Base-by-base conservation (phyloP, 2,329 filamentous ascomycete genomes). In the Colletotrichum karsti region DNA sequence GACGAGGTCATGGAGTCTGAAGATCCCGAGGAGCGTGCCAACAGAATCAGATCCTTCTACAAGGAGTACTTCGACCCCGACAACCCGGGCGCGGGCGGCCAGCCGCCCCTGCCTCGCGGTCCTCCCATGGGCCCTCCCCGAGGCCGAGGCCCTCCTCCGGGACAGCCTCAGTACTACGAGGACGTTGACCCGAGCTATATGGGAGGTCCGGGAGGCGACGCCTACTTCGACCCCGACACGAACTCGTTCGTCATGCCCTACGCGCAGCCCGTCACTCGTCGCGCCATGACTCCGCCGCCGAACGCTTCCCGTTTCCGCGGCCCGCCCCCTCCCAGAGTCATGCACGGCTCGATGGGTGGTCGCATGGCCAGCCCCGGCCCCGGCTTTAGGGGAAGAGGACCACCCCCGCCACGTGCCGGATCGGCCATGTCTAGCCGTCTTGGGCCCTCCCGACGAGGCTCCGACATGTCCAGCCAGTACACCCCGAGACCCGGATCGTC, bases 21-120 rank as follows among this genome's bases (percentile, higher is more conserved):
- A 77, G 95, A 98, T 77, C 94, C 96, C 0, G 96, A 98, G 79
- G 91, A 95, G 75, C 90, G 96, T 74, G 96, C 96, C 71, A 98
- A 98, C 84, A 91, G 96, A 66, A 99, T 99, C 73, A 90, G 96
- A 78, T 99, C 96, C 4, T 99, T 99, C 84, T 99, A 99, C 85
- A 98, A 98, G 83, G 96, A 99, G 78, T 99, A 99, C 83, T 99
- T 99, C 74, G 96, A 98, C 72, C 64, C 64, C 28, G 95, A 98
- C 44, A 69, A 69, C 89, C 85, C 67, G 93, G 90, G 56, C 20
- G 60, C 37, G 4, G 50, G 53, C 48, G 60, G 54, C 28, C 41
- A 44, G 20, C 54, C 44, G 50, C 33, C 48, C 53, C 46, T 44
- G 50, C 67, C 67, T 24, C 56, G 54, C 39, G 56, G 15, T 50